A percentile compares a stretch with the other conserved stretches of the same genome.
phyloP scores from a whole-genome alignment of 306 rosid species.

The Rosa lucieae region DNA sequence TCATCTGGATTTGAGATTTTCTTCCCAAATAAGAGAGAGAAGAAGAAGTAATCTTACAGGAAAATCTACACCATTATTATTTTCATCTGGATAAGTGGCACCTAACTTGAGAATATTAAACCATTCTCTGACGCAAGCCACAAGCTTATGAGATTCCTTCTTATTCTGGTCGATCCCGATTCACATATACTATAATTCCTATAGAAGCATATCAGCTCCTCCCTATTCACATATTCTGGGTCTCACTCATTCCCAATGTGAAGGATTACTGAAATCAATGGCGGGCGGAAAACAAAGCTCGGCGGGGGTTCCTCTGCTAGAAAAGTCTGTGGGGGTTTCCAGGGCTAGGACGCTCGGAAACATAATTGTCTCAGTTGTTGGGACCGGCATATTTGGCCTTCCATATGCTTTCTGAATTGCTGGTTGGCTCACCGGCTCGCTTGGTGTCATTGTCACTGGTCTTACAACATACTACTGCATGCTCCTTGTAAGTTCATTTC shows the following conservation, averaged over 20 bases:
- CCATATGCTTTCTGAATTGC: slow-evolving; percentile 82
- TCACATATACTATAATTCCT: neutral
- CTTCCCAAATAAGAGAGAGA: no score
- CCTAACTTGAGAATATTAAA: no score
- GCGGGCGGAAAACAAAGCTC: slow-evolving; percentile 6
- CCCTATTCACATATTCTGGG: no score
- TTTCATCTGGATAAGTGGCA: no score
- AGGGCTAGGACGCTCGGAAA: slow-evolving; percentile 69
- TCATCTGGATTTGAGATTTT: no score
- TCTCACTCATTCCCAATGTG: no score
- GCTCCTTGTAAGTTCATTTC: slow-evolving; percentile 66
- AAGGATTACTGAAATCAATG: neutral
- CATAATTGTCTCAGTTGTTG: slow-evolving; percentile 73
- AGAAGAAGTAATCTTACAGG: no score
- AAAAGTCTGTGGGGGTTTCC: slow-evolving; percentile 36
- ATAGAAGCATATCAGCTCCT: neutral
- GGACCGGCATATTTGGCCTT: slow-evolving; percentile 79
- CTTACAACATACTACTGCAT: slow-evolving; percentile 73
- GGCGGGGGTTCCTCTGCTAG: slow-evolving; percentile 45
- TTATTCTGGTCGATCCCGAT: neutral
- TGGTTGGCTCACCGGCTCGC: slow-evolving; percentile 78
- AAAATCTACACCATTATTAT: no score
- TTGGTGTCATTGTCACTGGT: slow-evolving; percentile 61
- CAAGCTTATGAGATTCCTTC: neutral
- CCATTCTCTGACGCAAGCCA: neutral